These are phyloP conservation scores for Aspergillus pseudoglaucus DNA, from an alignment of 2,329 filamentous ascomycete genomes.

Conservation along the genomic window DNA sequence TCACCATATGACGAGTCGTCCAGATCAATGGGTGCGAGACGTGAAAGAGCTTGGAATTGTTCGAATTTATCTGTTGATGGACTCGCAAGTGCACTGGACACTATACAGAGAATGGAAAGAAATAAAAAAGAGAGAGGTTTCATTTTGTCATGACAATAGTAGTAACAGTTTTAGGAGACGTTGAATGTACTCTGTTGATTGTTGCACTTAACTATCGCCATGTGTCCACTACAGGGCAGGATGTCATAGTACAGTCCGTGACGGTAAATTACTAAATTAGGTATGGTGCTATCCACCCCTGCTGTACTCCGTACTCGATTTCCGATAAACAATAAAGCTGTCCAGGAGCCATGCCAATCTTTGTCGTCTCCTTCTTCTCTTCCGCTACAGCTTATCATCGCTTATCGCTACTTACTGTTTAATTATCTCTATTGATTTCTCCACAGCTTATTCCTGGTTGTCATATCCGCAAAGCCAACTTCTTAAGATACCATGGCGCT, in stretches of 20 bases:
- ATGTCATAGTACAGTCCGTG: background rate
- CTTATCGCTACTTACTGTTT: background rate
- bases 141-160: constrained; percentile 22
- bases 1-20: constrained; percentile 68
- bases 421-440: background rate
- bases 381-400: too few species aligned
- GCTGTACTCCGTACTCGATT: background rate
- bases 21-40: constrained; percentile 67
- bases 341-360: too few species aligned
- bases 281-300: background rate
- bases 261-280: background rate
- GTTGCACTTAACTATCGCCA: background rate
- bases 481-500: constrained; percentile 6
- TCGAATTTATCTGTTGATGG: constrained; percentile 62
- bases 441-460: background rate
- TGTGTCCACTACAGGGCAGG: background rate
- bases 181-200: background rate
- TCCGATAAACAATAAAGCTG: background rate
- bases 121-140: constrained; percentile 22
- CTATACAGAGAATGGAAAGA: constrained; percentile 35
- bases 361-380: too few species aligned
- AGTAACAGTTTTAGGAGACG: background rate
- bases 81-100: constrained; percentile 38
- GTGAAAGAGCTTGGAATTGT: constrained; percentile 62
- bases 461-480: background rate